phyloP scores from a whole-genome alignment of 345 rosid species.

The Physaria fendleri region DNA sequence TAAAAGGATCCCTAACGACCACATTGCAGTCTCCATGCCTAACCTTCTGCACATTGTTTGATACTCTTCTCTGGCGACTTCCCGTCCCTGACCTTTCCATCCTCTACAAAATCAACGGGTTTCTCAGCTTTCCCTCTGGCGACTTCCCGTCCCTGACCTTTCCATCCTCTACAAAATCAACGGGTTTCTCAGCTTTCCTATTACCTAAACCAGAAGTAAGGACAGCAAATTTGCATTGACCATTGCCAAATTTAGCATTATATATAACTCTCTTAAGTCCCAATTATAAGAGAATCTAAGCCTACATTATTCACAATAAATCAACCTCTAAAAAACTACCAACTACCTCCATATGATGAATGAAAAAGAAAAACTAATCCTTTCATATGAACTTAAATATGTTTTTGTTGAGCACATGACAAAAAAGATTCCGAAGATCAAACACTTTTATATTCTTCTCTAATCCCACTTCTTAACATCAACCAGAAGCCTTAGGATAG shows the following conservation, averaged over 20 bases:
- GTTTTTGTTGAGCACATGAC: slow-evolving; percentile 23
- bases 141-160: no score
- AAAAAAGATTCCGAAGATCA: slow-evolving; percentile 29
- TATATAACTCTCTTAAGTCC: not conserved
- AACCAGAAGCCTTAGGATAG: not conserved
- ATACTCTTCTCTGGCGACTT: slow-evolving; percentile 64
- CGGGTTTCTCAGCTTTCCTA: slow-evolving; percentile 10
- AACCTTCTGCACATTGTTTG: slow-evolving; percentile 53
- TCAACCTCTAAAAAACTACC: slow-evolving; percentile 19
- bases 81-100: slow-evolving; percentile 82
- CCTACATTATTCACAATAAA: slow-evolving; percentile 26
- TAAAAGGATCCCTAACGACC: slow-evolving; percentile 56
- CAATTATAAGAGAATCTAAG: slow-evolving; percentile 24
- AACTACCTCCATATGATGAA: slow-evolving; percentile 29
- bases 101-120: slow-evolving; percentile 43
- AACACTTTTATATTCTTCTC: slow-evolving; percentile 29
- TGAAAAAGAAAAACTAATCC: slow-evolving; percentile 4
- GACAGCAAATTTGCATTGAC: not conserved
- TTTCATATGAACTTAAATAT: not conserved
- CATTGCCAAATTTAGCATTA: slow-evolving; percentile 1
- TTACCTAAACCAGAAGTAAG: not conserved
- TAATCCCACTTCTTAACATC: slow-evolving; percentile 37
- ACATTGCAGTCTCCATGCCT: slow-evolving; percentile 49
- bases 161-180: slow-evolving; percentile 55
- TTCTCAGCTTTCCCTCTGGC: slow-evolving; percentile 18